Base-by-base conservation (phyloP, 2,329 filamentous ascomycete genomes). In the Apiospora rasikravindrae region DNA sequence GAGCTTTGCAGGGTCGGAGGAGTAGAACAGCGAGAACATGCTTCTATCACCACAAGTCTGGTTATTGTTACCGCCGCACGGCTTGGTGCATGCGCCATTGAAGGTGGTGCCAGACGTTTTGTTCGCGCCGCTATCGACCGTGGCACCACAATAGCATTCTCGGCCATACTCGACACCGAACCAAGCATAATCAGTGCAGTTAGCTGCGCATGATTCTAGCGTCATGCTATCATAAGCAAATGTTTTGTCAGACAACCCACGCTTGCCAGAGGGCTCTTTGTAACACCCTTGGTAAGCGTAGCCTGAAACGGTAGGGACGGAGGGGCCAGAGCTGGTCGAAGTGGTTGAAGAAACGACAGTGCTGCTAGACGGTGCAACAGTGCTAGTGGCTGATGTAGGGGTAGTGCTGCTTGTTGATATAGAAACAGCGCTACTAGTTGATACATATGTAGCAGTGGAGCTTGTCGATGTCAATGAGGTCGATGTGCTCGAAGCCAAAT, bases 81-180 rank as follows among this genome's bases (percentile, higher is more conserved):
- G 16, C 53, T 66, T 70, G 14, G 13, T 24, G 53, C 69, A 70
- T 22, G 69, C 57, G 6, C 53, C 53, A 37, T 49, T 49, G 16
- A 47, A 26, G 24, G 22, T 51, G 37, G 11, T 29, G 16, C 53
- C 69, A 45, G n/a, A n/a, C 1, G 51, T 70, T 40, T 66, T 70
- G 19, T 1, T 53, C 33, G 68, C 29, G 22, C 24, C 47, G 53
- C 40, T 64, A 73, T 67, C 61, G 77, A 57, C 10, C 5, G 69
- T 16, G 16, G 51, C 44, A 24, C 69, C 69, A 73, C 80, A 82
- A 70, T 74, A 82, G 72, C 83, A 85, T 74, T 84, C 80, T 8
- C 72, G 72, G 6, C 76, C 77, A 70, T 81, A 83, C 73, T 84
- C 81, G 42, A 81, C 76, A 42, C 82, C 83, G 68, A 83, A 84